Evolutionary conservation across 768 basidiomycete species (phyloP).

Genomic region (Fomitopsis serialis): DNA sequence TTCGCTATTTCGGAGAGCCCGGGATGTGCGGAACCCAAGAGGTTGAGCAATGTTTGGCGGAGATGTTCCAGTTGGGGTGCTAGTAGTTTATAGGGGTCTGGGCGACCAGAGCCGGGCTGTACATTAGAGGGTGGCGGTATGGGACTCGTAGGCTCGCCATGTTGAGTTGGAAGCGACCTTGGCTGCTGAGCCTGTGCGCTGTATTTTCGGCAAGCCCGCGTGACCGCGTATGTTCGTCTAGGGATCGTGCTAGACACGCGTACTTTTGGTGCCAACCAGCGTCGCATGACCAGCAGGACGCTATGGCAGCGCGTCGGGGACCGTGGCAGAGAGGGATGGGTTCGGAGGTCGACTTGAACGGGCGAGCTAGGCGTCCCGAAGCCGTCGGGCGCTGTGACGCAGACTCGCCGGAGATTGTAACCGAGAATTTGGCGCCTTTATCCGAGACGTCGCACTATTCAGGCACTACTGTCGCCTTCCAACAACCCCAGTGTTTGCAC

Average conservation of each 20-base stretch:
- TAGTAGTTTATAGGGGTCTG: conserved; percentile 69
- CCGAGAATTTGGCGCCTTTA: neutral
- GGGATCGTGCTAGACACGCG: conserved; percentile 10
- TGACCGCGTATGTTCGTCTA: conserved; percentile 9
- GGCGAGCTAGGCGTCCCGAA: neutral
- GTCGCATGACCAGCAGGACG: conserved; percentile 26
- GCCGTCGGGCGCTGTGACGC: conserved; percentile 4
- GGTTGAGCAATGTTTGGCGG: conserved; percentile 62
- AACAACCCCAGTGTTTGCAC: neutral
- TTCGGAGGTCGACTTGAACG: neutral
- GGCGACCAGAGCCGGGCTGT: conserved; percentile 18
- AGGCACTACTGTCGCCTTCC: neutral
- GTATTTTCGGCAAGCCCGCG: conserved; percentile 20
- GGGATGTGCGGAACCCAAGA: conserved; percentile 88
- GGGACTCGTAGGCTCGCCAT: conserved; percentile 26
- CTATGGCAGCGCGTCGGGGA: neutral
- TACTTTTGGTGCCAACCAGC: conserved; percentile 20
- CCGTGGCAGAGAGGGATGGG: neutral
- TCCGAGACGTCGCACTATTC: neutral
- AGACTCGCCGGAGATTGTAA: neutral
- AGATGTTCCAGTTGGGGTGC: conserved; percentile 68
- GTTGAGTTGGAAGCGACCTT: conserved; percentile 10
- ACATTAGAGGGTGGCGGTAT: neutral
- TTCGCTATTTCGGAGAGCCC: conserved; percentile 82
- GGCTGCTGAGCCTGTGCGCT: conserved; percentile 18